Evolutionary conservation across 106 monocot genomes (phyloP), one percentile per base, ranked within the genome.

Genomic region (Triglochin maritima): DNA sequence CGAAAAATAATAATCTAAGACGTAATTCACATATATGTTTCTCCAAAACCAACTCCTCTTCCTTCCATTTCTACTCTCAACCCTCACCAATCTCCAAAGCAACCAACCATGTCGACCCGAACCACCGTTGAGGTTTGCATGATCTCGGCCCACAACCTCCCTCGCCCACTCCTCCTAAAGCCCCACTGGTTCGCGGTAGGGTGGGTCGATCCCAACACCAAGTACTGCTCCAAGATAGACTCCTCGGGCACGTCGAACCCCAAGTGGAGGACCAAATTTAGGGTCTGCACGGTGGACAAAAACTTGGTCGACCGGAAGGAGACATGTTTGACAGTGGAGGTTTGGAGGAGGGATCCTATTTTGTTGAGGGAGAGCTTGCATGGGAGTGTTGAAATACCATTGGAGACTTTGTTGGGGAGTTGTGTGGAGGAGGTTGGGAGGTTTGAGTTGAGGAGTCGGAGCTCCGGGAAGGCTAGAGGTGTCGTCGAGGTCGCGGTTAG

Each of bases 141-240:
- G 63, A 86, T 93, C 64, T 89, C 93, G 7, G 89, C 89, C 0
- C 84, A 79, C 15, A 86, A 86, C 49, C 81, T 93, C 12, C 45
- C 17, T 13, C 74, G 76, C 17, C 75, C 76, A 62, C 51, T 81
- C 55, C 71, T 89, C 11, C 71, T 76, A 71, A 93, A 86, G 63
- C 82, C 67, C 6, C 93, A 93, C 45, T 93, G 84, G 86, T 93
- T 84, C 64, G 84, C 84, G 4, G 86, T 89, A 13, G 86, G 84
- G 7, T 93, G 93, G 89, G 72, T 82, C 3, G 84, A 89, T 66
- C 73, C 75, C 4, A 76, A 80, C 67, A 79, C 49, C 76, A 93
- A 93, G 13, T 89, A 84, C 74, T 93, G 89, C 82, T 78, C 89
- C 5, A 89, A 79, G 65, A 72, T 93, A 1, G 86, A 84, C 59